Evolutionary conservation across 148 eudicot species (phyloP), one percentile per base, ranked within the genome.

Genomic region (Hydrangea macrophylla): DNA sequence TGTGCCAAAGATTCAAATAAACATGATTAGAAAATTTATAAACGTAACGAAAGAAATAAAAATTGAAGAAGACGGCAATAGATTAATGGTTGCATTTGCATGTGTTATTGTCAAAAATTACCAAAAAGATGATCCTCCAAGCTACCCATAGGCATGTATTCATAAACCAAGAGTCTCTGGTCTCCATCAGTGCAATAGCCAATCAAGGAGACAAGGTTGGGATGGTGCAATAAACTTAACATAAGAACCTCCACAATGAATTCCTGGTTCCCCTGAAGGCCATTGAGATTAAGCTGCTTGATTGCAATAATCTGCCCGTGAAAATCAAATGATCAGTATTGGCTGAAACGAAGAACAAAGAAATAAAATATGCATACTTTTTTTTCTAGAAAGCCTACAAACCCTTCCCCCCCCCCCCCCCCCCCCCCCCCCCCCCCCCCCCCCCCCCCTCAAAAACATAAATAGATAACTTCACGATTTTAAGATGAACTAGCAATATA

Each of bases 71-170:
- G 25, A 60, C 13, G 33, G 3, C 55, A 26, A 53, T 62, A 22
- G 20, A 62, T 9, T 45, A 57, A 58, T 7, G 56, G 25, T 37
- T 18, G 60, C 26, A 36, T 15, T n/a, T 10, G 2, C n/a, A n/a
- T n/a, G n/a, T n/a, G n/a, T n/a, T n/a, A 67, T 15, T 11, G 35
- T 55, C 53, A 26, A 62, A 39, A 40, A 35, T 73, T 88, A 90
- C 95, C 95, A 73, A 84, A 90, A 24, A 93, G 97, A 74, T 88
- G 98, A 78, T 80, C 84, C 48, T 88, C 85, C 73, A 93, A 74
- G 90, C 88, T 93, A 30, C 98, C 97, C 90, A 70, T 76, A 24
- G 85, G 79, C 97, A 93, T 88, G 79, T 77, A 90, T 74, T 93
- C 96, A 12, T 90, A 90, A 44, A 93, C 90, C 80, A 93, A 64